Base-by-base conservation (phyloP, 176 grass and related monocot species). In the Oryza brachyantha region DNA sequence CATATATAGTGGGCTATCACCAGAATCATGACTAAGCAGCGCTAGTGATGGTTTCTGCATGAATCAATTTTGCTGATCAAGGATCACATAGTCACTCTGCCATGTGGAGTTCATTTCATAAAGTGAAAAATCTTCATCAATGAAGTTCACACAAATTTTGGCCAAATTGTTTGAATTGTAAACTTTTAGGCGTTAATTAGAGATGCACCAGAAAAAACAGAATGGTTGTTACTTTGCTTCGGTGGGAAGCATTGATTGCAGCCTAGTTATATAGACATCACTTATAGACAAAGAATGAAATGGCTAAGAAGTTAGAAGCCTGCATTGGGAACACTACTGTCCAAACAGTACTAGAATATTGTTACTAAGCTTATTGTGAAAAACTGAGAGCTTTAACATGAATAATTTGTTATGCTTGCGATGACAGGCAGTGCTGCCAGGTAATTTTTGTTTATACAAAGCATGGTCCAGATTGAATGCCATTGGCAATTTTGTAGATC, bases 341-440 rank as follows among this genome's bases (percentile, higher is more conserved):
- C 32, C 43, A 41, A 25, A 12, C 11, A 57, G 22, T 62, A 70
- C 36, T 70, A 40, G 57, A 25, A 79, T 55, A 72, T 68, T 55
- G 13, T 17, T 72, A 64, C 12, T 32, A 2, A 16, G 13, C 57
- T 64, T 8, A 28, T 9, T 32, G 28, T 11, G 10, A 5, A 58
- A 79, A 69, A 42, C 35, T n/a, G 24, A 34, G 29, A 3, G 66
- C 9, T 73, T 73, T 0, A 10, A 41, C 52, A 7, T 64, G 36
- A 48, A 12, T 57, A 66, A 42, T 6, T 6, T 19, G 16, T 16
- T 39, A 6, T 21, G 11, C 46, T 16, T 72, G 35, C 5, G 24
- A 13, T 82, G 43, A 66, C 17, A 76, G 79, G 54, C 57, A 82
- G 45, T 10, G 70, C 13, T 50, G 24, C 45, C 42, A 67, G 45